These are phyloP conservation scores for Monosporozyma unispora DNA, from an alignment of 805 yeast species.

Conservation along the genomic window DNA sequence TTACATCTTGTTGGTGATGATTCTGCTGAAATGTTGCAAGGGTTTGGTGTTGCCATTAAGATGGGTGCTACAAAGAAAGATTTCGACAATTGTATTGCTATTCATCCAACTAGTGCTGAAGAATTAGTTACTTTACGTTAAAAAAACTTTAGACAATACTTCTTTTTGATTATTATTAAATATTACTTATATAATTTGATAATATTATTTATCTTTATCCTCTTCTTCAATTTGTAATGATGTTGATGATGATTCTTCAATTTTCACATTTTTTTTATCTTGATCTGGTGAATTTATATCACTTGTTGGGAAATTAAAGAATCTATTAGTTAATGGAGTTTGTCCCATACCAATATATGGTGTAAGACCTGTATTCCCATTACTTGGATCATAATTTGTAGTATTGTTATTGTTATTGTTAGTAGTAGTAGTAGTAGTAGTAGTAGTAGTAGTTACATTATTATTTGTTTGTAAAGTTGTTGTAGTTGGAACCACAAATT, in stretches of 20 bases:
- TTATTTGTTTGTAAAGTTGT: background rate
- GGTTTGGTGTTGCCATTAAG: slow-evolving; percentile 95
- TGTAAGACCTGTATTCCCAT: slow-evolving; percentile 25
- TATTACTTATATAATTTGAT: too few species aligned
- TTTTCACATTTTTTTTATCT: background rate
- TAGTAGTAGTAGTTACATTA: background rate
- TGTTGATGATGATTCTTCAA: background rate
- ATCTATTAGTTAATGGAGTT: slow-evolving; percentile 22
- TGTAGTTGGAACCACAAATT: slow-evolving; percentile 1
- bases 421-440: background rate
- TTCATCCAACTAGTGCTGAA: slow-evolving; percentile 98
- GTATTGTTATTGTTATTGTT: background rate
- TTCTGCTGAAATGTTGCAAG: slow-evolving; percentile 90
- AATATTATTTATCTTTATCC: background rate
- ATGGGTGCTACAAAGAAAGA: slow-evolving; percentile 99
- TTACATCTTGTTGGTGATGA: slow-evolving; percentile 87
- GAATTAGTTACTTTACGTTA: slow-evolving; percentile 66
- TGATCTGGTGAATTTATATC: slow-evolving; percentile 8
- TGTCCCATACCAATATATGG: slow-evolving; percentile 25
- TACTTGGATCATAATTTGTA: slow-evolving; percentile 5
- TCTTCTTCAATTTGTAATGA: background rate
- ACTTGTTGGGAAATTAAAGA: slow-evolving; percentile 21
- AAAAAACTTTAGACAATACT: background rate
- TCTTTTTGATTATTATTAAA: too few species aligned
- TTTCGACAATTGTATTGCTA: slow-evolving; percentile 93